phyloP scores from a whole-genome alignment of 2,329 filamentous ascomycete species.

The Harringtonia aguacate region DNA sequence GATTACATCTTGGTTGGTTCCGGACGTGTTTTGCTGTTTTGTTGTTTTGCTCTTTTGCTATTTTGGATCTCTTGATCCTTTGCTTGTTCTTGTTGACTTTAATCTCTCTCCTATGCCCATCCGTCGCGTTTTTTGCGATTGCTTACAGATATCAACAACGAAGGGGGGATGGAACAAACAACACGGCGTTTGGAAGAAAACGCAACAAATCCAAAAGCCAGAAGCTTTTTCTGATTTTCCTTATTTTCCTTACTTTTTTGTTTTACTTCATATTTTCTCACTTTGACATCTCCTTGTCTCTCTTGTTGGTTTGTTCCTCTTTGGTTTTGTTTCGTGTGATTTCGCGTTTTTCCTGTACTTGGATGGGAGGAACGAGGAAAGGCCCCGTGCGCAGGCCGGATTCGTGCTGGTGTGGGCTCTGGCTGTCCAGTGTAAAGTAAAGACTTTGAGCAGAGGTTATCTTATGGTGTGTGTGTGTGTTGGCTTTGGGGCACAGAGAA shows the following conservation, averaged over 20 bases:
- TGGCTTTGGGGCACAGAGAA: too few species aligned
- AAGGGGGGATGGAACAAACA: not conserved
- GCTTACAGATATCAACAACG: not conserved
- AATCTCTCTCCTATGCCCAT: not conserved
- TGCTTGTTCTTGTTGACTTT: not conserved
- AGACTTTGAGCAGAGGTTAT: not conserved
- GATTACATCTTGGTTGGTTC: not conserved
- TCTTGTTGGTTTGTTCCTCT: not conserved
- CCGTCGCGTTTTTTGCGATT: not conserved
- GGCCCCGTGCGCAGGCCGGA: not conserved
- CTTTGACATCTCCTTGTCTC: not conserved
- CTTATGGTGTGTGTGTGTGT: too few species aligned
- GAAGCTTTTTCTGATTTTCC: not conserved
- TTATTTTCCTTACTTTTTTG: too few species aligned
- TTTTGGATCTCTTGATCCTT: too few species aligned
- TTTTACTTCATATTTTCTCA: too few species aligned
- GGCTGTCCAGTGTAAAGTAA: constrained; percentile 3
- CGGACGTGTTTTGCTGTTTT: not conserved
- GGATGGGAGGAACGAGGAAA: not conserved
- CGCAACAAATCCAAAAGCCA: not conserved
- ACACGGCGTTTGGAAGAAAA: constrained; percentile 10
- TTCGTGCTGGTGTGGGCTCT: not conserved
- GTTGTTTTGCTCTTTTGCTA: not conserved
- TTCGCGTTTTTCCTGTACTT: not conserved
- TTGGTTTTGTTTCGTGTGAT: not conserved